phyloP scores from a whole-genome alignment of 2,329 filamentous ascomycete genomes.

The Ophiostoma triangulosporum region DNA sequence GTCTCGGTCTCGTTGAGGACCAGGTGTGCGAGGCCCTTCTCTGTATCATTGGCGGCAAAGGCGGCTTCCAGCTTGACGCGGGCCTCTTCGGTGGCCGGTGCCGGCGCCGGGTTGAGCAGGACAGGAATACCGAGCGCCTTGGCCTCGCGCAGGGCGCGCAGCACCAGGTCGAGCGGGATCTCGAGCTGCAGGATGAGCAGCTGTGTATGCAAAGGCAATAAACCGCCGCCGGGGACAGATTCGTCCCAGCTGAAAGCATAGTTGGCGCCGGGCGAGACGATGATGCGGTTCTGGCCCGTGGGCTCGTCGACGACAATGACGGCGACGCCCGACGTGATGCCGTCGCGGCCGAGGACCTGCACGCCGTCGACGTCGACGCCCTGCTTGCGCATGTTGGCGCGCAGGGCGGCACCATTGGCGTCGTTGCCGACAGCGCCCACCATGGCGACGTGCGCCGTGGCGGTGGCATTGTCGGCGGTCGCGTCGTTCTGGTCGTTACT shows the following conservation, averaged over 20 bases:
- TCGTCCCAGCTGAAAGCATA: slow-evolving; percentile 26
- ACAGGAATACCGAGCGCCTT: slow-evolving; percentile 32
- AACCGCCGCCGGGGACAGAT: slow-evolving; percentile 21
- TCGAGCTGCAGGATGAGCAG: slow-evolving; percentile 49
- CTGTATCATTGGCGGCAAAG: slow-evolving; percentile 7
- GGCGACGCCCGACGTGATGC: slow-evolving; percentile 54
- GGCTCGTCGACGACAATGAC: slow-evolving; percentile 64
- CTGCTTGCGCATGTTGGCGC: slow-evolving; percentile 41
- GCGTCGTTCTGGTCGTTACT: too few species aligned
- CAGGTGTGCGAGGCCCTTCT: slow-evolving; percentile 43
- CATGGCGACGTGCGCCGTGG: slow-evolving; percentile 46
- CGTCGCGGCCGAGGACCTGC: slow-evolving; percentile 20
- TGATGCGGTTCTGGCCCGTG: slow-evolving; percentile 63
- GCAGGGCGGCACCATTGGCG: slow-evolving; percentile 48
- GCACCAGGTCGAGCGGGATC: slow-evolving; percentile 38
- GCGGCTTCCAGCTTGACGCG: slow-evolving; percentile 46
- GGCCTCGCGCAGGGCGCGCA: slow-evolving; percentile 33
- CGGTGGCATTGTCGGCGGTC: slow-evolving; percentile 22
- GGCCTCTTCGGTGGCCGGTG: slow-evolving; percentile 42
- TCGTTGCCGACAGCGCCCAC: slow-evolving; percentile 60
- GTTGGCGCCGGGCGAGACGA: slow-evolving; percentile 62
- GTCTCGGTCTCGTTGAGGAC: slow-evolving; percentile 67
- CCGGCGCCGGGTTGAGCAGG: slow-evolving; percentile 59
- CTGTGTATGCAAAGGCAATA: slow-evolving; percentile 27
- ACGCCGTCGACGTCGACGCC: slow-evolving; percentile 50